A percentile compares a stretch with the other conserved stretches of the same genome.
phyloP scores from a whole-genome alignment of 306 rosid species.

The Quercus alba region DNA sequence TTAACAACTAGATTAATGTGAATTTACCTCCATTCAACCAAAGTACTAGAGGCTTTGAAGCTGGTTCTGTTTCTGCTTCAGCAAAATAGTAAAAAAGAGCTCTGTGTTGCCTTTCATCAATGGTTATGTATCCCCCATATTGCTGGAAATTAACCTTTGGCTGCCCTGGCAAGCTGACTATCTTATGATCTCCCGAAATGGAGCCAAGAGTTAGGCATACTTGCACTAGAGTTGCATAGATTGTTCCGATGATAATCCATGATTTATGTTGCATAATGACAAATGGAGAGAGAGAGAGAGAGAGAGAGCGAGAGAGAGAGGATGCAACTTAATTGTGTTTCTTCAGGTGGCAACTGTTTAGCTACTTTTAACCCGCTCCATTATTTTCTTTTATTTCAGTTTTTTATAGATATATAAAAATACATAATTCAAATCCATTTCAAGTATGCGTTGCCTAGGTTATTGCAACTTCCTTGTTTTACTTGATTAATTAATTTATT shows the following conservation, averaged over 20 bases:
- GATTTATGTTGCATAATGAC: slow-evolving; percentile 3
- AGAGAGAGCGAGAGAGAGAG: background rate
- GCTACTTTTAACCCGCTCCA: background rate
- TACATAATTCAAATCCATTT: background rate
- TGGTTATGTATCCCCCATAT: slow-evolving; percentile 32
- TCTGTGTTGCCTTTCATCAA: slow-evolving; percentile 30
- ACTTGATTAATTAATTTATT: background rate
- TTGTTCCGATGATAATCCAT: slow-evolving; percentile 9
- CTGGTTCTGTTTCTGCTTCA: slow-evolving; percentile 34
- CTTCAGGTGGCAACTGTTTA: background rate
- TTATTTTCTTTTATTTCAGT: background rate
- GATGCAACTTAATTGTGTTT: background rate
- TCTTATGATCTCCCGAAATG: slow-evolving; percentile 12
- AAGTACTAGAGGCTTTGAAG: slow-evolving; percentile 51
- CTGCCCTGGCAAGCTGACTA: slow-evolving; percentile 37
- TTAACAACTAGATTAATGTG: background rate
- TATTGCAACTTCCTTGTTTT: background rate
- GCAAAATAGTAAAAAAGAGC: slow-evolving; percentile 46
- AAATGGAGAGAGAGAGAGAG: background rate
- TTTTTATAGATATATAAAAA: background rate
- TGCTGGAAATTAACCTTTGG: slow-evolving; percentile 41
- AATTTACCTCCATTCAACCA: slow-evolving; percentile 65
- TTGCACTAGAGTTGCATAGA: slow-evolving; percentile 15
- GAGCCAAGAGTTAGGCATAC: background rate
- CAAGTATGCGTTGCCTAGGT: background rate